Conservation (phyloP, 2,329 filamentous ascomycete genomes). For the Aureobasidium sp. region DNA sequence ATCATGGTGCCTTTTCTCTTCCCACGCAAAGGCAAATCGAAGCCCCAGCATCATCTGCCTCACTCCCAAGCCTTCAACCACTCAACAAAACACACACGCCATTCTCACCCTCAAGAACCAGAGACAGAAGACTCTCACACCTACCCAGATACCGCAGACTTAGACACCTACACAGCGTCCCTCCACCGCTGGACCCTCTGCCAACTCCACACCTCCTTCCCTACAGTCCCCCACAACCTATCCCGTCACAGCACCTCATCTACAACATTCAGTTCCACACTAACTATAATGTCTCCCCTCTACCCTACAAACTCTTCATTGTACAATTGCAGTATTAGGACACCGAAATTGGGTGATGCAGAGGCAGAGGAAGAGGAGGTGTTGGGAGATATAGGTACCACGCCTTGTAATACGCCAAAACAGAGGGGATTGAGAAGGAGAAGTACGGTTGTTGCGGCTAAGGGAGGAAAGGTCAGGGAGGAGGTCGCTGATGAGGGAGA, state of each 20-base stretch:
- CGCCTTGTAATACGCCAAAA: constrained; percentile 2
- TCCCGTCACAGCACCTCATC: background rate
- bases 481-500: background rate
- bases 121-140: background rate
- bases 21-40: background rate
- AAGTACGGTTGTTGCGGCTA: background rate
- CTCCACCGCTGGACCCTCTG: background rate
- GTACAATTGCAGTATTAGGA: background rate
- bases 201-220: background rate
- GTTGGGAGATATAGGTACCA: background rate
- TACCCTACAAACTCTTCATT: background rate
- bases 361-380: background rate
- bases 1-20: background rate
- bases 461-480: background rate
- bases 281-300: background rate
- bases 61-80: background rate
- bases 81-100: background rate
- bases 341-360: background rate
- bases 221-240: background rate
- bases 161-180: background rate
- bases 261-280: background rate
- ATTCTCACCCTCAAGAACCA: background rate
- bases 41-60: background rate
- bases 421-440: background rate
- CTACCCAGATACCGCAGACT: background rate